Percentiles rank a stretch among this genome's conserved stretches.
phyloP scores from a whole-genome alignment of 257 asterid genomes.

The Solanum boliviense region DNA sequence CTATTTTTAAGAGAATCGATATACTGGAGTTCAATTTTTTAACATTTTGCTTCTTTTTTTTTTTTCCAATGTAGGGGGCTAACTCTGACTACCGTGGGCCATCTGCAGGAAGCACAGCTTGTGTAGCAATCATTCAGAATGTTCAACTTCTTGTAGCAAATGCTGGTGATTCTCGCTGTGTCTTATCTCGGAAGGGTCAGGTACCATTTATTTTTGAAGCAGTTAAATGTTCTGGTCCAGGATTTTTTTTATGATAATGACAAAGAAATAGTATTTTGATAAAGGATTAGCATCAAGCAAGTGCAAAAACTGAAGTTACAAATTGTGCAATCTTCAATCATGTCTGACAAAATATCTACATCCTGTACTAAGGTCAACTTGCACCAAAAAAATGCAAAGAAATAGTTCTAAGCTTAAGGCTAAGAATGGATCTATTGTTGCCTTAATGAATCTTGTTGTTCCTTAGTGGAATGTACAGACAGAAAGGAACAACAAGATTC shows the following conservation, averaged over 20 bases:
- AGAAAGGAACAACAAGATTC: background rate
- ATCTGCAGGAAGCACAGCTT: slow-evolving; percentile 82
- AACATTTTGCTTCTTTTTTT: background rate
- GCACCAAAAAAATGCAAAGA: background rate
- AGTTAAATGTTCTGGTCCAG: background rate
- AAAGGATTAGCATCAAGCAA: background rate
- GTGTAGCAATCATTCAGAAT: slow-evolving; percentile 59
- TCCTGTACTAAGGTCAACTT: background rate
- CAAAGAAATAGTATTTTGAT: background rate
- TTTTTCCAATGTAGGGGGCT: slow-evolving; percentile 36
- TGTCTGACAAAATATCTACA: background rate
- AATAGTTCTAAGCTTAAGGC: background rate
- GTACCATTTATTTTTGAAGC: slow-evolving; percentile 20
- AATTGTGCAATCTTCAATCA: background rate
- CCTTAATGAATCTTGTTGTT: background rate
- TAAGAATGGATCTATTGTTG: background rate
- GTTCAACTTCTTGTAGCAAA: slow-evolving; percentile 68
- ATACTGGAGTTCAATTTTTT: background rate
- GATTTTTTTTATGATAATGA: background rate
- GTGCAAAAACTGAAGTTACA: background rate
- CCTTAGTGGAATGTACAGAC: background rate
- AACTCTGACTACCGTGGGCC: slow-evolving; percentile 54
- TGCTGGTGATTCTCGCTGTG: slow-evolving; percentile 96
- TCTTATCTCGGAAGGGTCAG: slow-evolving; percentile 70
- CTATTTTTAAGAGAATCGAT: background rate